Percentiles rank a stretch among this genome's conserved stretches.
Evolutionary conservation across 1,284 basidiomycete genomes (phyloP).

Genomic region (Amylostereum areolatum): DNA sequence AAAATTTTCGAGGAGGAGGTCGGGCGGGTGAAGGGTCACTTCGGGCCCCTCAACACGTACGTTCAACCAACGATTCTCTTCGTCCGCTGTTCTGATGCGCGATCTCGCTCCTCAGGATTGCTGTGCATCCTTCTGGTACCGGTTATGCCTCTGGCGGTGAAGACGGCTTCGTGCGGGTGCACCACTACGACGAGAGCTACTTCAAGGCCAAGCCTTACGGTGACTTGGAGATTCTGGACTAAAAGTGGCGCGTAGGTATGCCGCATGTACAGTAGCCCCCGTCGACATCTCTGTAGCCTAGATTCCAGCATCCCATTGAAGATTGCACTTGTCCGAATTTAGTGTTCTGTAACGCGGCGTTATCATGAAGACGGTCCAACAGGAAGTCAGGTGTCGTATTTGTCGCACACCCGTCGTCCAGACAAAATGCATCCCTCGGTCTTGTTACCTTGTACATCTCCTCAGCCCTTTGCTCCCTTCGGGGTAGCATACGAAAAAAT

Average conservation of each 20-base stretch:
- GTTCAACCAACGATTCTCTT: conserved; percentile 22
- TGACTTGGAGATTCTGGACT: conserved; percentile 75
- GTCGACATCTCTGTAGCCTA: no score
- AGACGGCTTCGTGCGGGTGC: conserved; percentile 91
- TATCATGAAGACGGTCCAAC: no score
- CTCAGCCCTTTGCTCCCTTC: conserved; percentile 3
- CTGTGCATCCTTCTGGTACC: conserved; percentile 86
- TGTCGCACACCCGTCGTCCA: no score
- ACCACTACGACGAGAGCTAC: conserved; percentile 90
- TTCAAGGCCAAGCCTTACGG: conserved; percentile 88
- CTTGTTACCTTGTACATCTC: no score
- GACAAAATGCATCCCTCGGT: no score
- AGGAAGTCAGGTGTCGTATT: no score
- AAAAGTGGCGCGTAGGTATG: background rate
- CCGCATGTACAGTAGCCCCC: no score
- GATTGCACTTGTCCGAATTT: no score
- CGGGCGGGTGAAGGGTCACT: conserved; percentile 93
- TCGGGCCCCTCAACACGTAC: conserved; percentile 96
- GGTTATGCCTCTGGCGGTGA: conserved; percentile 94
- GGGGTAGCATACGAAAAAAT: conserved; percentile 11
- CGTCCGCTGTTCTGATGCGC: background rate
- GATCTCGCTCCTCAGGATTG: conserved; percentile 50
- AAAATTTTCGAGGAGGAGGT: conserved; percentile 98
- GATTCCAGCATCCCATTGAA: no score
- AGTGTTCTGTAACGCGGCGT: no score